Conservation (phyloP, 148 eudicot genomes). For the Agrostemma githago region DNA sequence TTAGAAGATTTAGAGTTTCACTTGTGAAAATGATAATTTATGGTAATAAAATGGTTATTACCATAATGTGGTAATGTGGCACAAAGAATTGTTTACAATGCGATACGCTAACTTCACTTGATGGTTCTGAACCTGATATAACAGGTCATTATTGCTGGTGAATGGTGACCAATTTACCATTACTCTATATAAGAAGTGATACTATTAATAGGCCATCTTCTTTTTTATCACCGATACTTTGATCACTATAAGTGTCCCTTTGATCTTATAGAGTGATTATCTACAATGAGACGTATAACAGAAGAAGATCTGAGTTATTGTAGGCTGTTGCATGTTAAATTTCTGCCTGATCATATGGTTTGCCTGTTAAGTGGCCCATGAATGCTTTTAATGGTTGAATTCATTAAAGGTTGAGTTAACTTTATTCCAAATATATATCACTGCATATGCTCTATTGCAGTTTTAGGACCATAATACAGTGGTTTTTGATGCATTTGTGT, state of each 20-base stretch:
- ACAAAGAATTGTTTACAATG: not conserved
- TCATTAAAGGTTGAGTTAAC: slow-evolving; percentile 2
- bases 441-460: not conserved
- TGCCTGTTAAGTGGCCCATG: slow-evolving; percentile 15
- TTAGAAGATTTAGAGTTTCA: too few species aligned
- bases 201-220: too few species aligned
- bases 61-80: not conserved
- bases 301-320: not conserved
- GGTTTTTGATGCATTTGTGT: slow-evolving; percentile 15
- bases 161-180: not conserved
- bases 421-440: slow-evolving; percentile 7
- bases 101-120: not conserved
- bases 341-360: not conserved
- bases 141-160: not conserved
- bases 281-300: not conserved
- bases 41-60: not conserved
- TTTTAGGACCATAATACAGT: slow-evolving; percentile 19
- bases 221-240: not conserved
- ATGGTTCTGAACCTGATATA: not conserved
- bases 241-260: too few species aligned
- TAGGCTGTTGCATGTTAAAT: not conserved
- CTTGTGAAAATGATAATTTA: not conserved
- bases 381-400: slow-evolving; percentile 7
- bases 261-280: too few species aligned
- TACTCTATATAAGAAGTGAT: not conserved